These are phyloP conservation scores for Kondoa malvinella DNA, from an alignment of 768 basidiomycete genomes.

Conservation along the genomic window DNA sequence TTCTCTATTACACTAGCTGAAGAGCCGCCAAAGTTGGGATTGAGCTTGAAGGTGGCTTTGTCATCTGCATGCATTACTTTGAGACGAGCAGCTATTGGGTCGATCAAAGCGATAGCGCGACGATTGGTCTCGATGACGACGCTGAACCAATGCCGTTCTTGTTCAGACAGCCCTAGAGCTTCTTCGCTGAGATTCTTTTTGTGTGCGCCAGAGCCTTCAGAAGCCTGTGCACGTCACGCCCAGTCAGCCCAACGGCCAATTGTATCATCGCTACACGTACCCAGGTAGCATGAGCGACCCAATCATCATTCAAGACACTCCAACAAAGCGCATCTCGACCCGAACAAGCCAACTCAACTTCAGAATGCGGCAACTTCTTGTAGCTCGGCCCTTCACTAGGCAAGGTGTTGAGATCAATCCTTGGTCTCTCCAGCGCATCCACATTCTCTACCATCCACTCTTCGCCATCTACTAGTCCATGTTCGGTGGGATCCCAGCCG, in stretches of 20 bases:
- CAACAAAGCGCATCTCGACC: constrained; percentile 85
- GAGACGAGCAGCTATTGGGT: constrained; percentile 67
- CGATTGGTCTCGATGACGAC: constrained; percentile 78
- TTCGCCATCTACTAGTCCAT: constrained; percentile 26
- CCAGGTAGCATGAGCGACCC: constrained; percentile 97
- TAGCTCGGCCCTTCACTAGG: constrained; percentile 73
- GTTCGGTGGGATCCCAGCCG: constrained; percentile 43
- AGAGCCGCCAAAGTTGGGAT: constrained; percentile 66
- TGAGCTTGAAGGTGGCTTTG: constrained; percentile 56
- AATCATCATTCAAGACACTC: constrained; percentile 88
- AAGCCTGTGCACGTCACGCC: constrained; percentile 36
- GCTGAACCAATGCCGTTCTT: constrained; percentile 97
- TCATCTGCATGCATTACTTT: constrained; percentile 78
- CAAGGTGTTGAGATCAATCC: constrained; percentile 37
- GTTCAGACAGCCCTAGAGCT: constrained; percentile 85
- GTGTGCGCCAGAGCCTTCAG: constrained; percentile 72
- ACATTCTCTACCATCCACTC: constrained; percentile 46
- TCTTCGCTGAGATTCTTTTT: constrained; percentile 97
- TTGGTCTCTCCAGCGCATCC: constrained; percentile 49
- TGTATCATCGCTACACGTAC: constrained; percentile 39
- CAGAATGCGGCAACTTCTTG: constrained; percentile 68
- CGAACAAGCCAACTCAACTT: constrained; percentile 76
- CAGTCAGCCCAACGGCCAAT: background rate
- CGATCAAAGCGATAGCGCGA: constrained; percentile 74
- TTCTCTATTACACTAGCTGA: constrained; percentile 76